These are phyloP conservation scores for Geotrichum fermentans DNA, from an alignment of 1,139 yeast species.

Conservation along the genomic window DNA sequence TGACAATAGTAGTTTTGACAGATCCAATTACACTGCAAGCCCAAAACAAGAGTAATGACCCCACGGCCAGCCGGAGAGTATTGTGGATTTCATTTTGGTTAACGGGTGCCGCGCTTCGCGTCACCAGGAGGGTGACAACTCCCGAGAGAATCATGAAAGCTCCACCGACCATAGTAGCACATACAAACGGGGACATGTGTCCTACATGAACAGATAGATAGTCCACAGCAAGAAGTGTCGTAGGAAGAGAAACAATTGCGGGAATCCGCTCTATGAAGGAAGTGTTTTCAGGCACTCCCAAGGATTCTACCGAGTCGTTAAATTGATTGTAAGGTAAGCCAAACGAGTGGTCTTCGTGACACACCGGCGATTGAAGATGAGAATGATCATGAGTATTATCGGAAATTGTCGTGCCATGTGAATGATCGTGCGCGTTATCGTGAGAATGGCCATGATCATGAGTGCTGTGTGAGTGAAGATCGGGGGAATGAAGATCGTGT, in stretches of 20 bases:
- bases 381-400: conserved; percentile 11
- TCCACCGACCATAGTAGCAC: conserved; percentile 29
- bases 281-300: conserved; percentile 15
- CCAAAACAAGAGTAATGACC: conserved; percentile 19
- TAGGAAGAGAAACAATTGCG: conserved; percentile 38
- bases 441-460: conserved; percentile 10
- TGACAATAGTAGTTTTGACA: conserved; percentile 18
- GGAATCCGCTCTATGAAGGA: conserved; percentile 35
- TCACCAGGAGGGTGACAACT: conserved; percentile 27
- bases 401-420: background rate
- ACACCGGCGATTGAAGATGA: conserved; percentile 10
- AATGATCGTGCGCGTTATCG: conserved; percentile 9
- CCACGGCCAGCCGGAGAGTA: conserved; percentile 17
- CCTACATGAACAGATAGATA: conserved; percentile 23
- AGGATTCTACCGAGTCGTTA: conserved; percentile 7
- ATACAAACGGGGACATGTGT: conserved; percentile 20
- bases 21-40: conserved; percentile 21
- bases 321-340: conserved; percentile 14
- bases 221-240: conserved; percentile 33
- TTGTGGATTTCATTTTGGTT: conserved; percentile 12
- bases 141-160: conserved; percentile 29
- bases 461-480: conserved; percentile 1
- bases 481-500: conserved; percentile 14
- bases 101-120: conserved; percentile 5
- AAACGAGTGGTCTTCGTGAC: conserved; percentile 2